Conservation (phyloP, 2,329 filamentous ascomycete genomes). For the Aspergillus uvarum region DNA sequence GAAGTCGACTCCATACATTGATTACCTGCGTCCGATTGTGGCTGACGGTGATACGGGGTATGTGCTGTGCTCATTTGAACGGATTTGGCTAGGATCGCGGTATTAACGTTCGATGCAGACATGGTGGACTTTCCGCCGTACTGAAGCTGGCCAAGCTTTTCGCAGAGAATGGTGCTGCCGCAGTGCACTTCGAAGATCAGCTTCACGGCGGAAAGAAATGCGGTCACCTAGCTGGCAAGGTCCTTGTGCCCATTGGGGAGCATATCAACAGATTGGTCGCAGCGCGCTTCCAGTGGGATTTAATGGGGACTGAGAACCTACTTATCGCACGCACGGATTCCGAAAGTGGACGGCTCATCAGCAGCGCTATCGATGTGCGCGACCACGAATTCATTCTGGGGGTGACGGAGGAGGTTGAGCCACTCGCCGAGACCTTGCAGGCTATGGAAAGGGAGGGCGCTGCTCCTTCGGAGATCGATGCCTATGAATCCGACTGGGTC, state of each 20-base stretch:
- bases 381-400: conserved; percentile 98
- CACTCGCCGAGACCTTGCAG: conserved; percentile 84
- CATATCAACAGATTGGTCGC: conserved; percentile 95
- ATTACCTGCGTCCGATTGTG: conserved; percentile 92
- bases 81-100: background rate
- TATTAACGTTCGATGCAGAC: conserved; percentile 48
- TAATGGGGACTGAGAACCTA: conserved; percentile 94
- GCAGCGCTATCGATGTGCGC: conserved; percentile 85
- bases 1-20: conserved; percentile 74
- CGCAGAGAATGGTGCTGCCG: conserved; percentile 92
- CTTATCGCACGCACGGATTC: conserved; percentile 94
- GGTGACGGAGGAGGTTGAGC: conserved; percentile 72
- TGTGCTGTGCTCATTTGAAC: conserved; percentile 6
- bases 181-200: conserved; percentile 97
- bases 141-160: conserved; percentile 97
- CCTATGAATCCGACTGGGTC: conserved; percentile 84
- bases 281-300: conserved; percentile 93
- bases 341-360: conserved; percentile 87
- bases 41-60: conserved; percentile 90
- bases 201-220: conserved; percentile 98
- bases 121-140: conserved; percentile 88
- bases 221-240: conserved; percentile 93
- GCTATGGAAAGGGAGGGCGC: conserved; percentile 83
- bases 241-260: conserved; percentile 87
- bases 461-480: conserved; percentile 75